These are phyloP conservation scores for Skeletonema menzelii DNA, from an alignment of 108 stramenopile species.

Conservation along the genomic window DNA sequence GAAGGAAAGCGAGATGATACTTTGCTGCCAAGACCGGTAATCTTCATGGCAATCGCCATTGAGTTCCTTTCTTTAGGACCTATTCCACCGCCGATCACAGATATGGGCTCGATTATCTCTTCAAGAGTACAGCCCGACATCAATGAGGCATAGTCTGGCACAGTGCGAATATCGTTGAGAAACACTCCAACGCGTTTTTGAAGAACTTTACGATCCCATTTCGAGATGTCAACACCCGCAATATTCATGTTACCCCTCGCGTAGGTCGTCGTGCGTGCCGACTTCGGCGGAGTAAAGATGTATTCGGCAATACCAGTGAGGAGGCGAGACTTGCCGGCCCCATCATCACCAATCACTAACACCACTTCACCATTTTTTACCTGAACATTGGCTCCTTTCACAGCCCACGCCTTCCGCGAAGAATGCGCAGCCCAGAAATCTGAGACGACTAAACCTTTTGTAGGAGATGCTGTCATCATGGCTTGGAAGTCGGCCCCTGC, in stretches of 20 bases:
- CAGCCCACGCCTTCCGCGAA: slow-evolving; percentile 58
- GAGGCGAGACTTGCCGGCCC: slow-evolving; percentile 75
- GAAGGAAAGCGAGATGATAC: slow-evolving; percentile 68
- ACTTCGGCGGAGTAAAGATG: slow-evolving; percentile 63
- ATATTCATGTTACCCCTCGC: slow-evolving; percentile 70
- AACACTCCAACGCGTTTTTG: slow-evolving; percentile 70
- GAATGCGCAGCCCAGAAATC: slow-evolving; percentile 80
- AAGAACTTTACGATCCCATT: slow-evolving; percentile 75
- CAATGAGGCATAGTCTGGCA: slow-evolving; percentile 66
- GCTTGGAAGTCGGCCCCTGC: slow-evolving; percentile 49
- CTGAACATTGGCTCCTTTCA: slow-evolving; percentile 73
- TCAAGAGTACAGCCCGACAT: slow-evolving; percentile 71
- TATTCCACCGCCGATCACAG: slow-evolving; percentile 25
- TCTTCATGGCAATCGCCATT: slow-evolving; percentile 70
- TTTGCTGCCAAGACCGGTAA: slow-evolving; percentile 71
- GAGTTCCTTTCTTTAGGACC: slow-evolving; percentile 58
- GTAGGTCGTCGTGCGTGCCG: slow-evolving; percentile 60
- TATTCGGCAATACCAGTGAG: slow-evolving; percentile 80
- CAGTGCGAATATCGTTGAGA: slow-evolving; percentile 73
- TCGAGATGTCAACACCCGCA: slow-evolving; percentile 68
- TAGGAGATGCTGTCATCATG: slow-evolving; percentile 66
- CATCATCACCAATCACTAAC: slow-evolving; percentile 74
- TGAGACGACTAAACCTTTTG: slow-evolving; percentile 65
- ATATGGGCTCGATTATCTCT: slow-evolving; percentile 82
- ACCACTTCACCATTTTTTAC: slow-evolving; percentile 78